A percentile compares a stretch with the other conserved stretches of the same genome.
phyloP scores from a whole-genome alignment of 2,329 filamentous ascomycete species.

The Nothopassalora personata region DNA sequence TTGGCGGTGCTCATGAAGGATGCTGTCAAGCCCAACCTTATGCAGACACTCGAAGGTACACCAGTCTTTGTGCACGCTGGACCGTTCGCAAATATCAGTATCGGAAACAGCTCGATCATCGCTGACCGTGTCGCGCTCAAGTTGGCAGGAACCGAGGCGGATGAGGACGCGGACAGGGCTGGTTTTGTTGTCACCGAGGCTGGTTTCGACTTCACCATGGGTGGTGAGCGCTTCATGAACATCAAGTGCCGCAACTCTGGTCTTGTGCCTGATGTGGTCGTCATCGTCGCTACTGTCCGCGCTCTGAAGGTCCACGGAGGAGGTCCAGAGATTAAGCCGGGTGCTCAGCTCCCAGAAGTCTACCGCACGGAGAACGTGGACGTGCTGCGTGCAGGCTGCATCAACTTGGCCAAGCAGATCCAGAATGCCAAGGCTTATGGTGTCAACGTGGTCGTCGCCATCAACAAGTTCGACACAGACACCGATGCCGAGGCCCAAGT shows the following conservation, averaged over 20 bases:
- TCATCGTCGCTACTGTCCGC: slow-evolving; percentile 91
- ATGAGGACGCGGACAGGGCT: slow-evolving; percentile 72
- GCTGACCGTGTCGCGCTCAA: slow-evolving; percentile 95
- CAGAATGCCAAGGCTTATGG: slow-evolving; percentile 83
- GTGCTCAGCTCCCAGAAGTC: slow-evolving; percentile 75
- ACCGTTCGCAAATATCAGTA: slow-evolving; percentile 97
- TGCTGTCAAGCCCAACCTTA: slow-evolving; percentile 96
- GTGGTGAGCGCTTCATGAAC: slow-evolving; percentile 98
- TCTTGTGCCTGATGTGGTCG: slow-evolving; percentile 84
- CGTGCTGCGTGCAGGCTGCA: slow-evolving; percentile 78
- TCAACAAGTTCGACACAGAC: slow-evolving; percentile 94
- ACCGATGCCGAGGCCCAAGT: slow-evolving; percentile 87
- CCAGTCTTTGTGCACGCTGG: slow-evolving; percentile 97
- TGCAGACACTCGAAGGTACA: slow-evolving; percentile 96
- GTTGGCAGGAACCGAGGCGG: slow-evolving; percentile 86
- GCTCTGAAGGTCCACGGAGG: slow-evolving; percentile 96
- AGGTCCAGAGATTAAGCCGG: slow-evolving; percentile 86
- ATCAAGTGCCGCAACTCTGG: slow-evolving; percentile 98
- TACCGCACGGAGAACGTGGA: slow-evolving; percentile 94
- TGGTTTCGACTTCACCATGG: slow-evolving; percentile 99
- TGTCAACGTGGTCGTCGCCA: slow-evolving; percentile 89
- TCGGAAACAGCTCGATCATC: slow-evolving; percentile 90
- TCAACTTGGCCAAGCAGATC: slow-evolving; percentile 95
- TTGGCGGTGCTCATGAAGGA: slow-evolving; percentile 94
- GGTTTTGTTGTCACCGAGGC: slow-evolving; percentile 96